These are phyloP conservation scores for Clathrus columnatus DNA, from an alignment of 768 basidiomycete species.

Conservation along the genomic window DNA sequence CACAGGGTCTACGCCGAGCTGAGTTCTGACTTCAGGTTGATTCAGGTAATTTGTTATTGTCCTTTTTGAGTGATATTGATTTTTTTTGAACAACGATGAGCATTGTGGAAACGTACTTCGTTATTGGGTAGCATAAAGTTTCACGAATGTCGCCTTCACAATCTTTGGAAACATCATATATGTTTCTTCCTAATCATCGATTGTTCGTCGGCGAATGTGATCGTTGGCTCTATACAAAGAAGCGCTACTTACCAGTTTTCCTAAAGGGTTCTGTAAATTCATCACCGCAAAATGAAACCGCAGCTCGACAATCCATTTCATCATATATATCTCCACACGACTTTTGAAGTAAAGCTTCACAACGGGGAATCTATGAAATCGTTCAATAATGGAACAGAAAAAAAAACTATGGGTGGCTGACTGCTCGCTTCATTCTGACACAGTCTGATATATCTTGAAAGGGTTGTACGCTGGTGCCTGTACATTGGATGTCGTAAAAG, in stretches of 20 bases:
- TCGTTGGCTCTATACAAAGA: neutral
- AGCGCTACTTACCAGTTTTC: constrained; percentile 27
- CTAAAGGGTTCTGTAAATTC: constrained; percentile 25
- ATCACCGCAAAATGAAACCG: constrained; percentile 29
- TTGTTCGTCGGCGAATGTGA: constrained; percentile 28
- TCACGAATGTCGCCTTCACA: constrained; percentile 43
- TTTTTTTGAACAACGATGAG: constrained; percentile 38
- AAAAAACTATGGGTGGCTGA: constrained; percentile 14
- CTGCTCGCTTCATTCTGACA: constrained; percentile 33
- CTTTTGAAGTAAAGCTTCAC: constrained; percentile 29
- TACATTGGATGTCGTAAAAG: constrained; percentile 50
- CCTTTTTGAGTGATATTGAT: constrained; percentile 25
- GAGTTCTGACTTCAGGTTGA: constrained; percentile 39
- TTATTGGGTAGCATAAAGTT: neutral
- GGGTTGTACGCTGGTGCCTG: constrained; percentile 39
- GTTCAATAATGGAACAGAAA: neutral
- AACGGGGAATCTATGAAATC: constrained; percentile 32
- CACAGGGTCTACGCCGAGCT: constrained; percentile 55
- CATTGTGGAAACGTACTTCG: constrained; percentile 33
- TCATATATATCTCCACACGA: constrained; percentile 39
- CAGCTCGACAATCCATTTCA: constrained; percentile 33
- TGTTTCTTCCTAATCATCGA: constrained; percentile 35
- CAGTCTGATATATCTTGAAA: constrained; percentile 32
- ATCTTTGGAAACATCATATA: constrained; percentile 60
- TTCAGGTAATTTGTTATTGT: constrained; percentile 55